phyloP scores from a whole-genome alignment of 345 rosid genomes.

The Xanthoceras sorbifolium region DNA sequence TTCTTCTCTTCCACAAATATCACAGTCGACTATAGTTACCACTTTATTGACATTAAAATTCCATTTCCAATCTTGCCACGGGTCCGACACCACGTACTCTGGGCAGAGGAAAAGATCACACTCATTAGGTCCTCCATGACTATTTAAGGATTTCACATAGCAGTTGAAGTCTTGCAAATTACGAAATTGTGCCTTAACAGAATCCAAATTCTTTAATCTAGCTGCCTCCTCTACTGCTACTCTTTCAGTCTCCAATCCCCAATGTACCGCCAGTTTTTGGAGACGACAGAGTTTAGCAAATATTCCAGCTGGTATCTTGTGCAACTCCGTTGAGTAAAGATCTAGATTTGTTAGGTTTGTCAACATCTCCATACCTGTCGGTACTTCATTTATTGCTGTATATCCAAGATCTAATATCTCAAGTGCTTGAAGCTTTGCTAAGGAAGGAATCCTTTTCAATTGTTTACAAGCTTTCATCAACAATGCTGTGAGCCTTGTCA shows the following conservation, averaged over 20 bases:
- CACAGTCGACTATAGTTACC: neutral
- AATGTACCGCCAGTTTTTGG: neutral
- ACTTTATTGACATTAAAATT: neutral
- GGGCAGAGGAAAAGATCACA: neutral
- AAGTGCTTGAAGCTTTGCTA: neutral
- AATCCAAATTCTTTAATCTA: slow-evolving; percentile 11
- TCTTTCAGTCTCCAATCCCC: neutral
- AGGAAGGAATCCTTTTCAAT: neutral
- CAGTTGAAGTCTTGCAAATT: neutral
- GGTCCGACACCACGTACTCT: neutral
- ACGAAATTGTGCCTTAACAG: neutral
- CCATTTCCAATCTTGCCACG: too few relatives aligned
- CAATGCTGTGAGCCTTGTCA: neutral
- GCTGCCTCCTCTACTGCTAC: slow-evolving; percentile 9
- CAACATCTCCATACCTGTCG: neutral
- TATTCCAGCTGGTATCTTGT: slow-evolving; percentile 16
- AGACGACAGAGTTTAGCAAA: neutral
- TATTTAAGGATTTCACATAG: neutral
- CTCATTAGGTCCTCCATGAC: neutral
- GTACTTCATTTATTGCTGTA: neutral
- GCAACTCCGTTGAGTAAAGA: neutral
- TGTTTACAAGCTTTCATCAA: neutral
- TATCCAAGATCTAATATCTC: neutral
- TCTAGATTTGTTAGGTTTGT: slow-evolving; percentile 22
- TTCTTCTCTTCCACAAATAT: neutral